These are phyloP conservation scores for Hippophae tibetana DNA, from an alignment of 306 rosid species.

Conservation along the genomic window DNA sequence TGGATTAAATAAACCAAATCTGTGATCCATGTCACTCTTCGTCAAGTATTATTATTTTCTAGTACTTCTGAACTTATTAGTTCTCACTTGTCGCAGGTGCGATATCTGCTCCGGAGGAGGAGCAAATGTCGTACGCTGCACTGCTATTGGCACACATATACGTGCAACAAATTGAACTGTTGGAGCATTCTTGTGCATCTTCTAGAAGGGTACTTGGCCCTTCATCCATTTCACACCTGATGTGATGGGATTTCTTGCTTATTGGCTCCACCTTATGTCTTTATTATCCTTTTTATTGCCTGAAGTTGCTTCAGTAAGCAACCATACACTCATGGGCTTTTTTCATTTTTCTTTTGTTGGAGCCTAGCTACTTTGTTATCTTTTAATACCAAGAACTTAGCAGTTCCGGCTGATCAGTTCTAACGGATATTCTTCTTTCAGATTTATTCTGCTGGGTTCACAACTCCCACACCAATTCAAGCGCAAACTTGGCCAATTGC, in stretches of 20 bases:
- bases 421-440: conserved; percentile 33
- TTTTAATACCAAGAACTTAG: conserved; percentile 10
- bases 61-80: conserved; percentile 60
- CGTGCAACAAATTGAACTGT: conserved; percentile 95
- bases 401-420: conserved; percentile 27
- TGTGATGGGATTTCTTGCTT: conserved; percentile 96
- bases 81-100: conserved; percentile 99
- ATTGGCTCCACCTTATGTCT: conserved; percentile 86
- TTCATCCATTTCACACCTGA: conserved; percentile 82
- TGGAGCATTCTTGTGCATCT: conserved; percentile 98
- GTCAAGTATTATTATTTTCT: conserved; percentile 17
- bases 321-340: conserved; percentile 74
- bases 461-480: conserved; percentile 93
- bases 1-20: conserved; percentile 19
- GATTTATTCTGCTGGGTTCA: conserved; percentile 88
- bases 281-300: conserved; percentile 90
- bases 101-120: conserved; percentile 99
- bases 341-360: conserved; percentile 6
- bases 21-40: conserved; percentile 27
- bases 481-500: conserved; percentile 99
- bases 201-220: conserved; percentile 90
- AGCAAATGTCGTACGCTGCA: conserved; percentile 99
- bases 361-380: conserved; percentile 11
- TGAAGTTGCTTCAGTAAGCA: conserved; percentile 99
- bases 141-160: conserved; percentile 92